Evolutionary conservation across 2,329 filamentous ascomycete species (phyloP).

Genomic region (Xylariomycetidae sp.): DNA sequence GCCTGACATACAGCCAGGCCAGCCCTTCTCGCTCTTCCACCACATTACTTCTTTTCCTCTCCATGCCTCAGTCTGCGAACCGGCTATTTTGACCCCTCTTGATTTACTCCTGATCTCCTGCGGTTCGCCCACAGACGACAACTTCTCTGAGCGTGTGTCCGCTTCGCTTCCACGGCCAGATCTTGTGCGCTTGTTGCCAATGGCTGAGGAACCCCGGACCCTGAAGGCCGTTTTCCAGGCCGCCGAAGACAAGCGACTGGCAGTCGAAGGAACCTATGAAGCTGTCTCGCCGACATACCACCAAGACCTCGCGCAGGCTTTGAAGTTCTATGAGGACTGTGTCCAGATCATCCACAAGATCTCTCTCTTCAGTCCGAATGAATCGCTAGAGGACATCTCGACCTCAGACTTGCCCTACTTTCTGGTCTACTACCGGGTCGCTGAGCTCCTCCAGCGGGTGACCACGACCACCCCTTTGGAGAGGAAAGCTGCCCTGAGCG

Average conservation of each 20-base stretch:
- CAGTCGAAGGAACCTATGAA: conserved; percentile 59
- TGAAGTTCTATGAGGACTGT: conserved; percentile 69
- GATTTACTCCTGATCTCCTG: no score
- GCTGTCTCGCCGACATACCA: conserved; percentile 61
- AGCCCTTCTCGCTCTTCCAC: no score
- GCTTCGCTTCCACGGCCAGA: no score
- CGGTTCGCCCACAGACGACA: no score
- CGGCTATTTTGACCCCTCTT: no score
- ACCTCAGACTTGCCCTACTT: conserved; percentile 85
- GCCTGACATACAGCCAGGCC: no score
- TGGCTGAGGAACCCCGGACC: conserved; percentile 41
- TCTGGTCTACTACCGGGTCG: conserved; percentile 68
- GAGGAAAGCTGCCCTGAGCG: conserved; percentile 56
- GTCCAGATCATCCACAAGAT: conserved; percentile 61
- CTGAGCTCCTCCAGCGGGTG: conserved; percentile 69
- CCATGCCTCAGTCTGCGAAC: no score
- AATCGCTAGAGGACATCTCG: conserved; percentile 77
- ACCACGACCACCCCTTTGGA: conserved; percentile 46
- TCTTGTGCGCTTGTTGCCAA: conserved; percentile 5
- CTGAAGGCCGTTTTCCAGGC: conserved; percentile 43
- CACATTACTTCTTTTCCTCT: no score
- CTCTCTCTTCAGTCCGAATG: conserved; percentile 86
- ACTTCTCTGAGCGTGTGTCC: no score
- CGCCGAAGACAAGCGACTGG: conserved; percentile 44
- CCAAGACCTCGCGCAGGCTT: conserved; percentile 59